Evolutionary conservation across 148 eudicot genomes (phyloP).

Genomic region (Cornus suecica): DNA sequence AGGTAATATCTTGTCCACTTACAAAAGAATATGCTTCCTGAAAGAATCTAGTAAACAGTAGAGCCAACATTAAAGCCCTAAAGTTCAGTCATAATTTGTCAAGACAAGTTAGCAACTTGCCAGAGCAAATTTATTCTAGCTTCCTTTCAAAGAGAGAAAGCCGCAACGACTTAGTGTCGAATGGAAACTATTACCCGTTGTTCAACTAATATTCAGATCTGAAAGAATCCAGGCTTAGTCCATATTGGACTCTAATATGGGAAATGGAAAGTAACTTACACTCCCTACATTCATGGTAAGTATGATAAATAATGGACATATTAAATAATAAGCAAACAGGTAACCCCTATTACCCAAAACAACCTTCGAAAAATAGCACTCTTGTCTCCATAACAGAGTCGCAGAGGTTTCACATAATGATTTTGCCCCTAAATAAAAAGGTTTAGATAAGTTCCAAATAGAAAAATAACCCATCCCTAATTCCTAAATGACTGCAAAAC

Average conservation of each 20-base stretch:
- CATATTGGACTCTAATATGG: not conserved
- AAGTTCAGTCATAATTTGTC: not conserved
- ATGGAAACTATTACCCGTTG: not conserved
- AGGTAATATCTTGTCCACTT: not conserved
- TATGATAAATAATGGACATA: not conserved
- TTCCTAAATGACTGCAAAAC: not conserved
- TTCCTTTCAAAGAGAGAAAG: not conserved
- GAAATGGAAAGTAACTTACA: not conserved
- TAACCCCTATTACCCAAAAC: not conserved
- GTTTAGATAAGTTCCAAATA: not conserved
- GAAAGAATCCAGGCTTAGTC: too few relatives aligned
- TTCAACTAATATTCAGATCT: not conserved
- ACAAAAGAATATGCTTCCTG: not conserved
- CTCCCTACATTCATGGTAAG: not conserved
- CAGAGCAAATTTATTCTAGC: not conserved
- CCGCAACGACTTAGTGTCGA: not conserved
- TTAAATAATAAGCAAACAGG: not conserved
- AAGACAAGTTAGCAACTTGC: not conserved
- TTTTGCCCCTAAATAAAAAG: not conserved
- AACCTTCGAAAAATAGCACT: not conserved
- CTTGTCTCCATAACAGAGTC: not conserved
- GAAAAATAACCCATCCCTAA: not conserved
- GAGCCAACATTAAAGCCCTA: constrained; percentile 1
- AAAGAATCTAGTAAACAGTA: not conserved
- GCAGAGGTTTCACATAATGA: not conserved